phyloP scores from a whole-genome alignment of 1,139 yeast species.

The Candida smagusa region DNA sequence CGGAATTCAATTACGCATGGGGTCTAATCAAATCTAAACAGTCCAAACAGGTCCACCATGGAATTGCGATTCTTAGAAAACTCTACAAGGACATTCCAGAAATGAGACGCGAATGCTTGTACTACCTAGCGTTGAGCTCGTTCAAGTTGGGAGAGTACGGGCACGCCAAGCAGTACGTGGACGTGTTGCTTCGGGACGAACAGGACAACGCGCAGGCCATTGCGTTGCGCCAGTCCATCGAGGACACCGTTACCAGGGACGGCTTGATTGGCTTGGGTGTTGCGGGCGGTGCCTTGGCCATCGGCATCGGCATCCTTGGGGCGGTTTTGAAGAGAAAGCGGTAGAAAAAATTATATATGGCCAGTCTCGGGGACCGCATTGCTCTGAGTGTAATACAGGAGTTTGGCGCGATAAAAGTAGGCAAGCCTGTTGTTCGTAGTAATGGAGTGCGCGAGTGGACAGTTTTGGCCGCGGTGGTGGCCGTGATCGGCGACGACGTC shows the following conservation, averaged over 20 bases:
- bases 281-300: slow-evolving; percentile 80
- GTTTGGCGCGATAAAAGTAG: slow-evolving; percentile 23
- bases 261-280: slow-evolving; percentile 87
- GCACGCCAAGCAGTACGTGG: slow-evolving; percentile 83
- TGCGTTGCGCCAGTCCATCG: slow-evolving; percentile 70
- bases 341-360: slow-evolving; percentile 7
- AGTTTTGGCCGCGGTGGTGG: slow-evolving; percentile 72
- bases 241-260: slow-evolving; percentile 79
- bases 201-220: slow-evolving; percentile 81
- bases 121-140: slow-evolving; percentile 84
- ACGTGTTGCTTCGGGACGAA: slow-evolving; percentile 70
- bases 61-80: slow-evolving; percentile 71
- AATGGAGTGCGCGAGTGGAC: slow-evolving; percentile 82
- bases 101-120: slow-evolving; percentile 85
- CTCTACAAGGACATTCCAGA: slow-evolving; percentile 76
- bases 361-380: slow-evolving; percentile 7
- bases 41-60: slow-evolving; percentile 67
- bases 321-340: slow-evolving; percentile 47
- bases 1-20: slow-evolving; percentile 95
- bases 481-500: slow-evolving; percentile 23
- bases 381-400: slow-evolving; percentile 14
- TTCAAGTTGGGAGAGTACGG: slow-evolving; percentile 84
- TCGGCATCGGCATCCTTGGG: slow-evolving; percentile 69
- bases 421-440: slow-evolving; percentile 58
- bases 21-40: slow-evolving; percentile 74